Evolutionary conservation across 768 basidiomycete species (phyloP), one percentile per base, ranked within the genome.

Genomic region (Lentinula guzmanii): DNA sequence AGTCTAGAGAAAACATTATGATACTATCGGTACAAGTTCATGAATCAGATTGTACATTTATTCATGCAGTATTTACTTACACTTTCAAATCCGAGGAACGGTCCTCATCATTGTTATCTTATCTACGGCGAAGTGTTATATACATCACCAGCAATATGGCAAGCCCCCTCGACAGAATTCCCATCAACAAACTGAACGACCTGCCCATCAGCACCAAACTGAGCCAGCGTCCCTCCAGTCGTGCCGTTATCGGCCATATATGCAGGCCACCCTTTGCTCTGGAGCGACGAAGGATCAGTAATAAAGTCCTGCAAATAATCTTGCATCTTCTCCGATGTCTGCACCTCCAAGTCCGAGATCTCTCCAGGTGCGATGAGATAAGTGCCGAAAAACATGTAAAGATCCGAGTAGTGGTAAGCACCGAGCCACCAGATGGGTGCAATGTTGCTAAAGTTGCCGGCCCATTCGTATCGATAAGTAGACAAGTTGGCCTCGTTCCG

Each of bases 371-470:
- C 55, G 16, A 56, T 56, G 24, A 56, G 41, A 37, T 65, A 69
- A 21, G 68, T 63, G 8, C 68, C 68, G 53, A 69, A 70, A 50
- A 62, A 59, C 16, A 59, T 61, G 1, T 66, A 66, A n/a, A 71
- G 61, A 42, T 66, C 53, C 18, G 61, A 58, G 1, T 61, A 63
- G 46, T 68, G 67, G 42, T 67, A 65, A 2, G 66, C 64, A 9
- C 69, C 62, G 16, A 62, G 43, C 64, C 61, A 62, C 2, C 21
- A 24, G 2, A 60, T 9, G 18, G 58, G 58, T 9, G 54, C 52
- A 11, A 62, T 61, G 16, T 65, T 61, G 21, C 51, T 54, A 16
- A 52, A 65, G 28, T 39, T 61, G 33, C 61, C 64, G 4, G 54
- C 64, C n/a, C 52, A 42, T 53, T 62, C 51, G 58, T 60, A 65